Evolutionary conservation across 768 basidiomycete genomes (phyloP), one percentile per base, ranked within the genome.

Genomic region (Collybia mongolica): DNA sequence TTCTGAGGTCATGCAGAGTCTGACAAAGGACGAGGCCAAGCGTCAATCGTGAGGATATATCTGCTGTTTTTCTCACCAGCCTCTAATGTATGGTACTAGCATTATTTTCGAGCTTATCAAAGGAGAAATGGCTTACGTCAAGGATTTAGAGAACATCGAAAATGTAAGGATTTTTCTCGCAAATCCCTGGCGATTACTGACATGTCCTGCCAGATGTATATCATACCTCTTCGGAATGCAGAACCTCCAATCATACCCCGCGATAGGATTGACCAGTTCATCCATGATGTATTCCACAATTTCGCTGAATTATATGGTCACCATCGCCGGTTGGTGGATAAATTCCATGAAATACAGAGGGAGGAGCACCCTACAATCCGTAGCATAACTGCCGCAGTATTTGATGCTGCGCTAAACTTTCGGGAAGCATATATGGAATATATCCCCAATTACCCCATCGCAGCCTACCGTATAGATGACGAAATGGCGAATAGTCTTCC

Each of bases 101-200:
- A 84, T 93, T 60, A 93, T 96, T 44, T 97, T 95, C 60, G 93
- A 97, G 72, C 67, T 96, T 54, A 96, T 97, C 66, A 91, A 96
- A 66, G 90, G 90, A 55, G 93, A 97, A 66, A 96, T 96, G 92
- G 83, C 84, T 22, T 97, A 95, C 62, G 93, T 96, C 22, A 90
- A 86, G 58, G 93, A 97, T 73, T 68, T 97, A 51, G 90, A 93
- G 67, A 88, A 86, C 48, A 87, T 97, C 39, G 86, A 88, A 53
- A 74, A 73, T 53, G 93, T 93, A 59, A 9, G 82, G 61, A 8
- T 22, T 32, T 41, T n/a, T 7, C 35, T 44, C 18, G 15, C 12
- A 46, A 19, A 26, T 22, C 11, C 26, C 28, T 24, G 15, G 23
- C 32, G 17, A 50, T 35, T 1, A 17, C 39, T 50, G 41, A 41